phyloP scores from a whole-genome alignment of 352 stramenopile genomes.

The Halophytophthora polymorphica region DNA sequence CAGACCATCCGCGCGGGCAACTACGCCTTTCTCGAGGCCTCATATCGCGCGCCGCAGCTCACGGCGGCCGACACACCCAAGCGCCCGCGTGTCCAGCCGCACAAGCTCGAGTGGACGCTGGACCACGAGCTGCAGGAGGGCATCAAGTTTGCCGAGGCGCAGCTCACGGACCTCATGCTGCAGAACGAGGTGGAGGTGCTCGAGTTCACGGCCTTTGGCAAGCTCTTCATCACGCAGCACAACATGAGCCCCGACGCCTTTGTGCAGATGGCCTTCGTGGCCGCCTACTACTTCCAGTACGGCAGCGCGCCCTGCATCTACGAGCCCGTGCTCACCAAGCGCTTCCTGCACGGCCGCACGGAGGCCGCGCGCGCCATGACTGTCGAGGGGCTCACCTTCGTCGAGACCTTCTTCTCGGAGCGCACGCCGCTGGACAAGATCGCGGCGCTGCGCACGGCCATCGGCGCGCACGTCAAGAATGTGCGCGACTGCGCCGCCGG shows the following conservation, averaged over 20 bases:
- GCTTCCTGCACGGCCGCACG: conserved; percentile 93
- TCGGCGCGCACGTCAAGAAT: conserved; percentile 84
- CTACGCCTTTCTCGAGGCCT: conserved; percentile 72
- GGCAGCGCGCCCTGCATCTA: conserved; percentile 89
- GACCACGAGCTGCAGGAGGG: conserved; percentile 74
- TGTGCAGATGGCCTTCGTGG: conserved; percentile 94
- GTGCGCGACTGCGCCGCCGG: conserved; percentile 88
- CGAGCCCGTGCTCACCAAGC: conserved; percentile 95
- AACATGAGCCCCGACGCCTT: conserved; percentile 94
- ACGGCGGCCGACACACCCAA: conserved; percentile 30
- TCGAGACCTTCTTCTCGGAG: conserved; percentile 85
- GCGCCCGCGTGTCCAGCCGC: conserved; percentile 65
- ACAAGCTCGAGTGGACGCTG: conserved; percentile 91
- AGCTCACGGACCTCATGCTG: conserved; percentile 92
- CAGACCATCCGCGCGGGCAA: conserved; percentile 89
- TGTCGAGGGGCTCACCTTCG: conserved; percentile 83
- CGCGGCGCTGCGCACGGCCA: conserved; percentile 79
- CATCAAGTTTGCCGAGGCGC: conserved; percentile 92
- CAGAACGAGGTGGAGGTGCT: conserved; percentile 93
- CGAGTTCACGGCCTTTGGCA: conserved; percentile 92
- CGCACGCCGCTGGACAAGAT: conserved; percentile 88
- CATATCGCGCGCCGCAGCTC: conserved; percentile 66
- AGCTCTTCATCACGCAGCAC: conserved; percentile 89
- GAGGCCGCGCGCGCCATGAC: conserved; percentile 94
- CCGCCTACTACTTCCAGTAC: conserved; percentile 94